Evolutionary conservation across 306 rosid genomes (phyloP), one percentile per base, ranked within the genome.

Genomic region (Lithocarpus polystachyus): DNA sequence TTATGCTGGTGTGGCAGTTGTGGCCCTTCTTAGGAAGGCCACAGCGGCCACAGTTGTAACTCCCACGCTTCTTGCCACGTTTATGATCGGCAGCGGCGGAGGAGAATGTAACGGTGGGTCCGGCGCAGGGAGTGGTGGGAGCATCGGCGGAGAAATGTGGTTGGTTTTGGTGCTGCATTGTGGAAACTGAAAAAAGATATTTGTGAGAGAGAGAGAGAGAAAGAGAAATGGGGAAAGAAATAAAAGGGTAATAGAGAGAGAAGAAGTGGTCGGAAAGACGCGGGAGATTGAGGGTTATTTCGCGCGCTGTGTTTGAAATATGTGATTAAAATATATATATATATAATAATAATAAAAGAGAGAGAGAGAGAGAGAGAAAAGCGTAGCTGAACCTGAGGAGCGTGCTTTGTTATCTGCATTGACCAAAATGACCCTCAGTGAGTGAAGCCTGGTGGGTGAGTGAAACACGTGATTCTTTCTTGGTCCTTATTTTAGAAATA

Each of bases 21-120:
- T 96, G 98, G 17, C 99, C 99, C 53, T 90, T 93, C 82, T 96
- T 93, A 0, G 99, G 99, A 0, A 78, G 90, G 15, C 98, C 98
- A 15, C 99, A 96, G 0, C 97, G 93, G 53, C 99, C 94, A 23
- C 99, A 96, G 87, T 84, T 91, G 74, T 96, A 96, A 61, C 85
- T 87, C 6, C 99, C 99, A 0, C 99, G 94, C 77, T 83, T 89
- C 65, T 87, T 96, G 22, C 84, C 91, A 1, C 80, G 84, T 81
- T 91, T 96, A 1, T 60, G 59, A 0, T 81, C 89, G 8, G 7
- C 4, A 0, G 82, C 84, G 8, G 43, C 43, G 43, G 45, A 40
- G 20, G 88, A 79, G 2, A 40, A 14, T 5, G 75, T 19, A 13
- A 79, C 35, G 45, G 73, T 22, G 0, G 80, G 45, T 40, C 45